Evolutionary conservation across 1,284 basidiomycete species (phyloP).

Genomic region (Earliella scabrosa): DNA sequence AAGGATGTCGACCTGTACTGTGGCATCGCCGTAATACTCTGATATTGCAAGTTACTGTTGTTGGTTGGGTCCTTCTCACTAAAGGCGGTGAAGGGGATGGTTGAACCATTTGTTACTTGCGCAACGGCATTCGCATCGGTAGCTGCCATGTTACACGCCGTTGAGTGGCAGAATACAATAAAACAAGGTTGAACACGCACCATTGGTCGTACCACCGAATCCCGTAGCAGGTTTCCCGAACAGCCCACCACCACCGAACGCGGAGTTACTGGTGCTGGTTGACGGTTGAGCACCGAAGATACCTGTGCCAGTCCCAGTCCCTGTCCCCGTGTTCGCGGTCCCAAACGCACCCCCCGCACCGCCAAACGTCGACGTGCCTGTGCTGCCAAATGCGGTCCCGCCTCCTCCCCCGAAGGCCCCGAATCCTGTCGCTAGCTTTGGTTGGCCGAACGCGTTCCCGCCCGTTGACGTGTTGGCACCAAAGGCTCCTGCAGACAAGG

Average conservation of each 20-base stretch:
- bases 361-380: slow-evolving; percentile 51
- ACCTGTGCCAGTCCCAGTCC: slow-evolving; percentile 16
- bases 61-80: slow-evolving; percentile 63
- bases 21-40: slow-evolving; percentile 76
- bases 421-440: slow-evolving; percentile 71
- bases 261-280: slow-evolving; percentile 28
- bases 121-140: slow-evolving; percentile 36
- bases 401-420: slow-evolving; percentile 63
- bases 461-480: slow-evolving; percentile 42
- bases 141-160: neutral
- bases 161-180: neutral
- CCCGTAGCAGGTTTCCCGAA: slow-evolving; percentile 56
- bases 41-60: slow-evolving; percentile 57
- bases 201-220: slow-evolving; percentile 47
- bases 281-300: slow-evolving; percentile 31
- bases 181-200: slow-evolving; percentile 14
- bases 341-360: slow-evolving; percentile 41
- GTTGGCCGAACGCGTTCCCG: slow-evolving; percentile 59
- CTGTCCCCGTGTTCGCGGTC: slow-evolving; percentile 15
- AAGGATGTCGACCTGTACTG: slow-evolving; percentile 72
- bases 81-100: slow-evolving; percentile 56
- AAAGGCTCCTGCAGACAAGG: slow-evolving; percentile 52
- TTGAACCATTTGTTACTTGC: slow-evolving; percentile 65
- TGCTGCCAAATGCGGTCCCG: slow-evolving; percentile 44
- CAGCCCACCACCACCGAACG: slow-evolving; percentile 35